Conservation (phyloP, 169 alveolate genomes). For the Neospora caninum region DNA sequence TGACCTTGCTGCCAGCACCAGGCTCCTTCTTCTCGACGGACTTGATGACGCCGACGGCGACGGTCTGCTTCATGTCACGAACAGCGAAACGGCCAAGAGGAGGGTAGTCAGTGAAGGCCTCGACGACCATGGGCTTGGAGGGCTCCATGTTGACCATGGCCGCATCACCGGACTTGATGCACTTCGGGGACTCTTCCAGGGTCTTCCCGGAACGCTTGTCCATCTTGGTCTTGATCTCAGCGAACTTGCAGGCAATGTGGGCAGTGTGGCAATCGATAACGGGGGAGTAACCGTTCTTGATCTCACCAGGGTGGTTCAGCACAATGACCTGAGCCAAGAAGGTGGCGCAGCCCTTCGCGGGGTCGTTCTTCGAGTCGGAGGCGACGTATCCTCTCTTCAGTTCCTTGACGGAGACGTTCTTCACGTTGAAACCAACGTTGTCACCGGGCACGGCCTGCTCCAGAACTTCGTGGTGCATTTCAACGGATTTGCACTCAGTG, state of each 20-base stretch:
- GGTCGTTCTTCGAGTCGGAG: constrained; percentile 96
- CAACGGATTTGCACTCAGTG: constrained; percentile 97
- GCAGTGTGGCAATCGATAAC: constrained; percentile 98
- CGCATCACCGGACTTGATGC: constrained; percentile 96
- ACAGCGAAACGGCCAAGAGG: constrained; percentile 99
- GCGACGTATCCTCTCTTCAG: constrained; percentile 96
- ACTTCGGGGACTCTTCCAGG: constrained; percentile 95
- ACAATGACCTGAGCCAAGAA: constrained; percentile 96
- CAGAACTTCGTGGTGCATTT: constrained; percentile 97
- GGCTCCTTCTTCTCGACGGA: constrained; percentile 95
- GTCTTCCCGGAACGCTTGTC: constrained; percentile 97
- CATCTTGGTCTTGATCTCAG: constrained; percentile 89
- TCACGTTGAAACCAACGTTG: constrained; percentile 96
- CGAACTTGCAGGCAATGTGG: constrained; percentile 98
- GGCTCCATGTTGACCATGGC: constrained; percentile 96
- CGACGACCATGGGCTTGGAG: constrained; percentile 96
- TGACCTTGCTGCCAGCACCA: constrained; percentile 85
- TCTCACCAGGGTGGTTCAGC: constrained; percentile 97
- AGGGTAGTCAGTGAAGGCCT: constrained; percentile 95
- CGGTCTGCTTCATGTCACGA: constrained; percentile 98
- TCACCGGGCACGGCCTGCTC: constrained; percentile 98
- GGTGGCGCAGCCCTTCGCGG: constrained; percentile 94
- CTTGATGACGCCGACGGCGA: constrained; percentile 99
- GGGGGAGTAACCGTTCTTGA: constrained; percentile 97
- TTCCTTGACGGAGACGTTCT: constrained; percentile 95